These are phyloP conservation scores for Prunella vulgaris DNA, from an alignment of 257 asterid species.

Conservation along the genomic window DNA sequence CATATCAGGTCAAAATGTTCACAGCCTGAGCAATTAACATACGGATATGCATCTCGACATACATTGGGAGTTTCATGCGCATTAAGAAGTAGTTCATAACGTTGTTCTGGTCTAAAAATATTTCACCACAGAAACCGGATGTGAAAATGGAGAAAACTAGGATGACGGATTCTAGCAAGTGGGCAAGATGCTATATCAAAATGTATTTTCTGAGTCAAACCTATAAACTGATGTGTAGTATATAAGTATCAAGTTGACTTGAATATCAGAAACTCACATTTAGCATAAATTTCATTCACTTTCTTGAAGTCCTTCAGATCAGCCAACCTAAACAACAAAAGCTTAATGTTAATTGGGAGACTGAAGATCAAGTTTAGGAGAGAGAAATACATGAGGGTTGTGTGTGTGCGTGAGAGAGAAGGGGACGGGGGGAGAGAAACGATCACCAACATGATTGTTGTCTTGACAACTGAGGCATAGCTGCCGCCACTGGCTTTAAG, in stretches of 20 bases:
- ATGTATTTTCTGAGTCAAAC: not conserved
- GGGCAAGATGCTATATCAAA: not conserved
- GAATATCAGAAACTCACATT: conserved; percentile 58
- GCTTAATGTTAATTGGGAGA: conserved; percentile 5
- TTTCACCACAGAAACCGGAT: not conserved
- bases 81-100: not conserved
- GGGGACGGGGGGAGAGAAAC: not conserved
- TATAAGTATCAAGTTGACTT: not conserved
- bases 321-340: conserved; percentile 65
- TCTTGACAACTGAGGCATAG: conserved; percentile 96
- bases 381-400: not conserved
- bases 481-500: conserved; percentile 86
- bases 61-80: not conserved
- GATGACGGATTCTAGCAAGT: not conserved
- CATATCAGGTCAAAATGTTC: not conserved
- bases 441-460: conserved; percentile 79
- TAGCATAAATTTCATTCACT: conserved; percentile 91
- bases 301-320: conserved; percentile 91
- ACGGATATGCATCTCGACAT: not conserved
- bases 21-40: not conserved
- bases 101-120: not conserved
- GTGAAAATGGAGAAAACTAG: not conserved
- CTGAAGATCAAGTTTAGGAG: not conserved
- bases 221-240: not conserved
- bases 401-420: not conserved